Conservation (phyloP, 306 rosid genomes). For the Sechiopsis laciniata region DNA sequence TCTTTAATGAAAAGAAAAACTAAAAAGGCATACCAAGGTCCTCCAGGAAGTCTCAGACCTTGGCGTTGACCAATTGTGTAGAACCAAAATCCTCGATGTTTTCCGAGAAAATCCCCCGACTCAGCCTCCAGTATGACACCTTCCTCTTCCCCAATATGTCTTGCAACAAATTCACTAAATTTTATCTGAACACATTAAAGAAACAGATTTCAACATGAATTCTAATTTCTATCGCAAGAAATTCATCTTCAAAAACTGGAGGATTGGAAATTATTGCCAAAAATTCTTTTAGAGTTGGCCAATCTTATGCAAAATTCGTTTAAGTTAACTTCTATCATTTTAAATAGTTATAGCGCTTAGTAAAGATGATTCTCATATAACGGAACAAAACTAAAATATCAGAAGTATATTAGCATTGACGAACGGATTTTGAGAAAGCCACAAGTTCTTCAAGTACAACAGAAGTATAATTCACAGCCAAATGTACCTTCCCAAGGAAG, state of each 20-base stretch:
- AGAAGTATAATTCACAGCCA: neutral
- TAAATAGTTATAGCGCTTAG: neutral
- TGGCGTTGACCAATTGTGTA: constrained; percentile 95
- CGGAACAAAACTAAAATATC: neutral
- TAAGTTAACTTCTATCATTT: neutral
- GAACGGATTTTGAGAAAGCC: neutral
- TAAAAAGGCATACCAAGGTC: constrained; percentile 69
- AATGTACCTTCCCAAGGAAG: constrained; percentile 84
- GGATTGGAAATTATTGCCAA: neutral
- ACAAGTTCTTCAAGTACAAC: neutral
- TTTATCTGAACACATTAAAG: constrained; percentile 48
- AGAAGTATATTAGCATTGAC: neutral
- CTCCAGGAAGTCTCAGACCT: constrained; percentile 81
- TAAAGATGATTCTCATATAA: neutral
- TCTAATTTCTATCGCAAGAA: neutral
- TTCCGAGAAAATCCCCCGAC: constrained; percentile 89
- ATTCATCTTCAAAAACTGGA: neutral
- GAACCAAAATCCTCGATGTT: constrained; percentile 88
- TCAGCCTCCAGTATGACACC: constrained; percentile 92
- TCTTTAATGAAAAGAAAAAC: neutral
- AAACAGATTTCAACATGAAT: constrained; percentile 13
- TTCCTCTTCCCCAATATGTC: constrained; percentile 85
- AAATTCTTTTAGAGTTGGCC: neutral
- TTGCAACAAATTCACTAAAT: constrained; percentile 83
- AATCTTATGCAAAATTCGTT: neutral